Base-by-base conservation (phyloP, 2,329 filamentous ascomycete genomes). In the Metarhizium rileyi region DNA sequence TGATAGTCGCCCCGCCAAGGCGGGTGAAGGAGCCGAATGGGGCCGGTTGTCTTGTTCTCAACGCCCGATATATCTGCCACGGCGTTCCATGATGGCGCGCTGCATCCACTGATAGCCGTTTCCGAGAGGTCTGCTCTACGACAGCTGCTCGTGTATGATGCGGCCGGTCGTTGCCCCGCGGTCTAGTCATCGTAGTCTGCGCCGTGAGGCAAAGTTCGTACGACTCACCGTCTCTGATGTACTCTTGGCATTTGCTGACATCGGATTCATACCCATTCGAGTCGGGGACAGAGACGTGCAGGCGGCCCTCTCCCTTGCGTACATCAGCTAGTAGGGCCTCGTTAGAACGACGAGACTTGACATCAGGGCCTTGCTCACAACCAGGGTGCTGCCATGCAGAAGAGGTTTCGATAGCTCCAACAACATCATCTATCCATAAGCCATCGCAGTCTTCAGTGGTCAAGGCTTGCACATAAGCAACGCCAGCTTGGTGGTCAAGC, bases 141-240 rank as follows among this genome's bases (percentile, higher is more conserved):
- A n/a, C 23, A 1, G 26, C 20, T 22, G 44, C 20, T 16, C 38
- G 51, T 48, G 57, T 51, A 41, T 61, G 48, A 33, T 54, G 52
- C 48, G 48, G 56, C 80, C 54, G 71, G 68, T 47, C 66, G 63
- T 41, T 73, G 70, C 22, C 82, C 44, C 56, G 53, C 0, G 69
- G 65, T 2, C 69, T 69, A 20, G 63, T 75, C 56, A 93, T 78
- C 33, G 73, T 75, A 10, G 86, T 89, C 63, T 88, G 83, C 45
- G 82, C 83, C 0, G 88, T 94, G 7, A 94, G 76, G 57, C 88
- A 94, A 6, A 95, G 75, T 62, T 95, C 89, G 64, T 95, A 95
- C 0, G 87, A 90, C 54, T 90, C 82, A 14, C 89, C 89, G 0
- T 84, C 81, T 3, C 81, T 77, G 54, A 95, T 86, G 53, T 79